A percentile compares a stretch with the other conserved stretches of the same genome.
phyloP scores from a whole-genome alignment of 73 alveolate species.

The Paramecium caudatum region DNA sequence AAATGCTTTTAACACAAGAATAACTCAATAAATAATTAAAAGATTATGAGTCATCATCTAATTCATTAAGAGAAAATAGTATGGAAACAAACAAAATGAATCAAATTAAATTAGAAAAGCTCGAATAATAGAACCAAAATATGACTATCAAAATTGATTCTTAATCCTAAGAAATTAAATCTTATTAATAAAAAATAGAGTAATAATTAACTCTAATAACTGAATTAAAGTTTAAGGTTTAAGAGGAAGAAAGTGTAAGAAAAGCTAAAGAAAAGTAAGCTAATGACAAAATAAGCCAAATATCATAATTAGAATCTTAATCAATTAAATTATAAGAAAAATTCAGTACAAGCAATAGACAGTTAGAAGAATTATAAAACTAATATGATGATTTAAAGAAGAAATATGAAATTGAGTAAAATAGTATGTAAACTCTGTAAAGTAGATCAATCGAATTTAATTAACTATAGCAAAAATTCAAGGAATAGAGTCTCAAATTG shows the following conservation, averaged over 20 bases:
- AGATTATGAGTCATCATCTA: background rate
- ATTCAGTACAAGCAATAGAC: background rate
- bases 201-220: background rate
- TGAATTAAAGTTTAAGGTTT: background rate
- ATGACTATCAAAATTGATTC: slow-evolving; percentile 14
- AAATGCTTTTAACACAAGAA: background rate
- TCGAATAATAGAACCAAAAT: background rate
- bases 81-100: background rate
- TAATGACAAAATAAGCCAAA: background rate
- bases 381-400: background rate
- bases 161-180: slow-evolving; percentile 1
- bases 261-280: slow-evolving; percentile 17
- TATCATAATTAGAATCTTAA: background rate
- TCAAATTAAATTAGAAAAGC: background rate
- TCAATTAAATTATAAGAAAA: slow-evolving; percentile 3
- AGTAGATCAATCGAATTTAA: background rate
- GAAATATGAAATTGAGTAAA: slow-evolving; percentile 1
- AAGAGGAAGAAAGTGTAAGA: slow-evolving; percentile 30
- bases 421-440: background rate
- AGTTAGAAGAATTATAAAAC: background rate
- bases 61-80: background rate
- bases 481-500: background rate
- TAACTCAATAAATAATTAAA: background rate
- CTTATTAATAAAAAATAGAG: background rate
- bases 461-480: background rate